phyloP scores from a whole-genome alignment of 148 eudicot species.

The Cornus florida region DNA sequence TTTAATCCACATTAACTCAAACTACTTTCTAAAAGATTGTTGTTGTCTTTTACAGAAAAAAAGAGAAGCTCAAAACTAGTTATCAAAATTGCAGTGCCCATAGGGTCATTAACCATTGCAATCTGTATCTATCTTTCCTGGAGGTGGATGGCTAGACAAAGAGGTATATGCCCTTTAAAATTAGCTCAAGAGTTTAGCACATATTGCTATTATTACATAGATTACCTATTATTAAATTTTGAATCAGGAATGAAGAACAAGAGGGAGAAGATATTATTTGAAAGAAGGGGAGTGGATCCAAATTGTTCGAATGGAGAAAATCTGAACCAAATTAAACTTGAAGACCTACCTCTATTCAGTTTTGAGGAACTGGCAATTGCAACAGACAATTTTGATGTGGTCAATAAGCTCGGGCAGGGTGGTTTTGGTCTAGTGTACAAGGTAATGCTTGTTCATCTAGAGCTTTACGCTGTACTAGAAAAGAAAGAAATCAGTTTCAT shows the following conservation, averaged over 20 bases:
- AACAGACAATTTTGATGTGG: conserved; percentile 19
- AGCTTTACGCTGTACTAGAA: background rate
- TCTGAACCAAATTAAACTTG: background rate
- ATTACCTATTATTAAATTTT: background rate
- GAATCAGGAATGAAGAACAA: too few species aligned
- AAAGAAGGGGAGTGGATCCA: background rate
- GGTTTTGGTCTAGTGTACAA: too few species aligned
- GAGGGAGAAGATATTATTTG: too few species aligned
- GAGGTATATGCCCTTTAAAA: conserved; percentile 9
- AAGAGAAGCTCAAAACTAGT: background rate
- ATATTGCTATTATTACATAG: background rate
- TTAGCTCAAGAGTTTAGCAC: background rate
- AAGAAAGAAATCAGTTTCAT: too few species aligned
- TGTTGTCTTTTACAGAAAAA: conserved; percentile 1
- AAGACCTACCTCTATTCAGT: conserved; percentile 24
- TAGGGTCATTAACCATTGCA: background rate
- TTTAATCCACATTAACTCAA: background rate
- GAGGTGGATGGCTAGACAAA: conserved; percentile 23
- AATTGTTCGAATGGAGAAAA: background rate
- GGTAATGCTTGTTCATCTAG: background rate
- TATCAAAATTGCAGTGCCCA: background rate
- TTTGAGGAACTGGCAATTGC: conserved; percentile 23
- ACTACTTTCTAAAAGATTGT: background rate
- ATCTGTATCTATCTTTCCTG: conserved; percentile 12
- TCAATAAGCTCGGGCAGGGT: too few species aligned